Evolutionary conservation across 768 basidiomycete genomes (phyloP).

Genomic region (Lactifluus pinguis): DNA sequence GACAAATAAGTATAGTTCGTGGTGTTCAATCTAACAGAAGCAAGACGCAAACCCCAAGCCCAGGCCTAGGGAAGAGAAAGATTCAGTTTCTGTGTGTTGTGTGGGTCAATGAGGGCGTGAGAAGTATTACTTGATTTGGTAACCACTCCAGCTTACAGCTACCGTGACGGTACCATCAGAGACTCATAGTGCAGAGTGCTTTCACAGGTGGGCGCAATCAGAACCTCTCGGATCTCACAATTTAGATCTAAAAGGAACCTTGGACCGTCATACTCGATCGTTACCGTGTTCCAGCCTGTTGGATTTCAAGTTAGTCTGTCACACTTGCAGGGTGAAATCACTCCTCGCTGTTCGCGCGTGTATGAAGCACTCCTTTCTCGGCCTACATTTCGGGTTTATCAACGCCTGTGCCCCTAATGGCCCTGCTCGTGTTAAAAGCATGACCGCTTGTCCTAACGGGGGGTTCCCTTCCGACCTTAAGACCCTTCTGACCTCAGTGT

Average conservation of each 20-base stretch:
- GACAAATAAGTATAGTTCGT: background rate
- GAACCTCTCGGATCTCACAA: background rate
- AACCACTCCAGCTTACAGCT: background rate
- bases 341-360: slow-evolving; percentile 16
- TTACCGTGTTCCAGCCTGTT: slow-evolving; percentile 6
- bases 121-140: background rate
- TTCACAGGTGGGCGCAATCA: background rate
- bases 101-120: background rate
- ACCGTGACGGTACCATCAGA: too few relatives aligned
- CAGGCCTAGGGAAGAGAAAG: background rate
- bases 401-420: slow-evolving; percentile 7
- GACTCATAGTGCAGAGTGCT: background rate
- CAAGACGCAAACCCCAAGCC: slow-evolving; percentile 1
- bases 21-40: background rate
- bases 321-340: slow-evolving; percentile 5
- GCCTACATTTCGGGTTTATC: slow-evolving; percentile 8
- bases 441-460: slow-evolving; percentile 6
- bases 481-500: slow-evolving; percentile 4
- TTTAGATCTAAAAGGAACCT: slow-evolving; percentile 2
- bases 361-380: slow-evolving; percentile 11
- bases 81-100: background rate
- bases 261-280: background rate
- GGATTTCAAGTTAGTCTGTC: background rate
- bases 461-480: slow-evolving; percentile 11
- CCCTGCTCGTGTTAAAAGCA: slow-evolving; percentile 18